These are phyloP conservation scores for Hamigera avellanea DNA, from an alignment of 495 filamentous ascomycete genomes.

Conservation along the genomic window DNA sequence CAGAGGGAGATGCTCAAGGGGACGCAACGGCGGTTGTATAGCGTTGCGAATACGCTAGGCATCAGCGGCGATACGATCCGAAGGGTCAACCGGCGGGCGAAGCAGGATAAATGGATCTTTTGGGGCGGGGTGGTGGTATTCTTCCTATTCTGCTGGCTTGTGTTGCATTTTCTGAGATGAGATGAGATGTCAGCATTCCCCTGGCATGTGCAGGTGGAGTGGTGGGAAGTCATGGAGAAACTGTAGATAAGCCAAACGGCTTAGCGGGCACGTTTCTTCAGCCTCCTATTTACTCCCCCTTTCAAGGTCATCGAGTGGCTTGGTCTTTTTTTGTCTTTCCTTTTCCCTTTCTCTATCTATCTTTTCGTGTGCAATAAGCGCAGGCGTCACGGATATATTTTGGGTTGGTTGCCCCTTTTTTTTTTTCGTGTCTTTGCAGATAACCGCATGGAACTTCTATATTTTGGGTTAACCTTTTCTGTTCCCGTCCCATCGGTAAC, in stretches of 20 bases:
- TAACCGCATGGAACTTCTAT: no score
- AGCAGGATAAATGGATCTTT: constrained; percentile 98
- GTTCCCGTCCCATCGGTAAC: no score
- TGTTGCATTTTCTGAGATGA: constrained; percentile 72
- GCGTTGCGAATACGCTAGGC: constrained; percentile 85
- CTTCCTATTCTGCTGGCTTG: constrained; percentile 82
- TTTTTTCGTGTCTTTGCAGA: no score
- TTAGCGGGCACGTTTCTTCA: no score
- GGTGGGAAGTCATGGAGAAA: no score
- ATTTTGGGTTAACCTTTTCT: no score
- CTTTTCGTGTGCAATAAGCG: constrained; percentile 1
- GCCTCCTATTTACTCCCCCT: no score
- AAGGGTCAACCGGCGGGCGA: constrained; percentile 83
- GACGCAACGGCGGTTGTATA: constrained; percentile 83
- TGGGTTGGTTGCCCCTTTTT: no score
- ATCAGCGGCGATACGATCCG: constrained; percentile 93
- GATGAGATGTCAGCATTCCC: no score
- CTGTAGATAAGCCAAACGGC: no score
- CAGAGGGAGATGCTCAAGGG: constrained; percentile 92
- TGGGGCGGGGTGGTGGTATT: constrained; percentile 81
- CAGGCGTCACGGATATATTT: constrained; percentile 1
- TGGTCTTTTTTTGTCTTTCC: constrained; percentile 2
- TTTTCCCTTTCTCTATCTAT: constrained; percentile 3
- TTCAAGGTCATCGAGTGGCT: neutral
- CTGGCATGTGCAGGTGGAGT: no score